phyloP scores from a whole-genome alignment of 2,329 filamentous ascomycete species.

The Orbilia brochopaga region DNA sequence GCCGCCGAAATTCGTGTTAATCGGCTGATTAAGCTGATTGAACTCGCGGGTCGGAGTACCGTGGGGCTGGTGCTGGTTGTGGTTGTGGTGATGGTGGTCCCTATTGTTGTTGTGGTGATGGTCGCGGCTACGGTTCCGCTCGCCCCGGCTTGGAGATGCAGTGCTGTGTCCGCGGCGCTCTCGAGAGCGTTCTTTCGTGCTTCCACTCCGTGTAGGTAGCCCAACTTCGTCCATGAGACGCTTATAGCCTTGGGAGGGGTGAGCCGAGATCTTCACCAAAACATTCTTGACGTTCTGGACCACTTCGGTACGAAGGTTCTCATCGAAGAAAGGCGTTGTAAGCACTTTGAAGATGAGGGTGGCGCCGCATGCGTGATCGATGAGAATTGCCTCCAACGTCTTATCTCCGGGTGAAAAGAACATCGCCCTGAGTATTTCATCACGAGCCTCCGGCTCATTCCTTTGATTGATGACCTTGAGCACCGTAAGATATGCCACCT shows the following conservation, averaged over 20 bases:
- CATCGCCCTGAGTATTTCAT: slow-evolving; percentile 84
- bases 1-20: slow-evolving; percentile 45
- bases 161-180: slow-evolving; percentile 51
- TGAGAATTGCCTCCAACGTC: slow-evolving; percentile 85
- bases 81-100: slow-evolving; percentile 51
- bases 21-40: slow-evolving; percentile 46
- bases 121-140: slow-evolving; percentile 52
- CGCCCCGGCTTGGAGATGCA: slow-evolving; percentile 51
- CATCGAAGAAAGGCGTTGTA: slow-evolving; percentile 96
- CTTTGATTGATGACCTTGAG: slow-evolving; percentile 99
- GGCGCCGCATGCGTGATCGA: slow-evolving; percentile 87
- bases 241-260: slow-evolving; percentile 95
- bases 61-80: slow-evolving; percentile 48
- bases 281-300: slow-evolving; percentile 91
- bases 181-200: slow-evolving; percentile 52
- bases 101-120: slow-evolving; percentile 46
- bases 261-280: slow-evolving; percentile 85
- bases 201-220: slow-evolving; percentile 70
- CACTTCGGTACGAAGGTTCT: slow-evolving; percentile 83
- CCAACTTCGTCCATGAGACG: slow-evolving; percentile 98
- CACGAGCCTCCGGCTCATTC: slow-evolving; percentile 87
- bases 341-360: slow-evolving; percentile 98
- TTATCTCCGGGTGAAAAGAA: slow-evolving; percentile 91
- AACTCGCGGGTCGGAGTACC: slow-evolving; percentile 46
- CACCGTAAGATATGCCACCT: slow-evolving; percentile 95